phyloP scores from a whole-genome alignment of 116 monocot genomes.

The Papilionanthe hybrid region DNA sequence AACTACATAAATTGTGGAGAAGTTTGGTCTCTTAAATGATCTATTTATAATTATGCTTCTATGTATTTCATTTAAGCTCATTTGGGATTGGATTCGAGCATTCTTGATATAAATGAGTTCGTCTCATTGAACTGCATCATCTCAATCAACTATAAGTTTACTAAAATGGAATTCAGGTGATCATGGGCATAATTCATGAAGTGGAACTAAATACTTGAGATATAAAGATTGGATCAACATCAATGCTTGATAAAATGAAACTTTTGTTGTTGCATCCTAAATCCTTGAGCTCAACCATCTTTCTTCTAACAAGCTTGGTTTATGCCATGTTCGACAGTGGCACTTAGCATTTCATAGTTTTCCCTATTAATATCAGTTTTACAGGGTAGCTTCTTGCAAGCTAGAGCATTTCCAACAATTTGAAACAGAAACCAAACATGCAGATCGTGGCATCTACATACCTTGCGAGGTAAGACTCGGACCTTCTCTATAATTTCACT shows the following conservation, averaged over 20 bases:
- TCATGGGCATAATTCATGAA: no score
- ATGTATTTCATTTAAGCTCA: no score
- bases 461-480: conserved; percentile 80
- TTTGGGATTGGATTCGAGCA: no score
- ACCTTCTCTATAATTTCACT: conserved; percentile 78
- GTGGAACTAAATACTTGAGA: no score
- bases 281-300: background rate
- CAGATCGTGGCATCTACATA: conserved; percentile 1
- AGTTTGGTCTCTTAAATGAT: no score
- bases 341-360: background rate
- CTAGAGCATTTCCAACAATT: background rate
- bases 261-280: background rate
- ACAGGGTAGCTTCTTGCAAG: background rate
- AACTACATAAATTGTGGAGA: no score
- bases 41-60: no score
- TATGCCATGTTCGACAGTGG: background rate
- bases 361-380: background rate
- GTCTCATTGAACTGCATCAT: no score
- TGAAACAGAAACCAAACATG: background rate
- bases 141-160: no score
- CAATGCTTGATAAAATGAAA: background rate
- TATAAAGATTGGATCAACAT: no score
- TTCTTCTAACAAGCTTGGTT: background rate
- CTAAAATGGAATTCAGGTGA: no score
- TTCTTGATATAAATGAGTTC: no score